phyloP scores from a whole-genome alignment of 345 rosid genomes.

The Citrus australasica region DNA sequence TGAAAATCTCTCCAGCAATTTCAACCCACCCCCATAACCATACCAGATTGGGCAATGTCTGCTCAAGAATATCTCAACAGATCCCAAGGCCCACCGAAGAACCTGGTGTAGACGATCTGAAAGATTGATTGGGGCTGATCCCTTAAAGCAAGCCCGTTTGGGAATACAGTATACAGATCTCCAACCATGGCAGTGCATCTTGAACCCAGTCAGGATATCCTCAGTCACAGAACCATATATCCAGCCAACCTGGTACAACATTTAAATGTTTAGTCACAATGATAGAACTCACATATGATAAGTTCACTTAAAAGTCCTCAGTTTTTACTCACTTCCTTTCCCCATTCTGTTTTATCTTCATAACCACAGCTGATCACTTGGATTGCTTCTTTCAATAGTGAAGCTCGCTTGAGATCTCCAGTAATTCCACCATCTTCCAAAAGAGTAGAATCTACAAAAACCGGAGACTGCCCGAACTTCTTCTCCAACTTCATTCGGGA shows the following conservation, averaged over 20 bases:
- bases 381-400: constrained; percentile 84
- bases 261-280: constrained; percentile 14
- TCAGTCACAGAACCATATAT: constrained; percentile 94
- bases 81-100: constrained; percentile 97
- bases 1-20: constrained; percentile 91
- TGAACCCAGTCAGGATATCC: constrained; percentile 93
- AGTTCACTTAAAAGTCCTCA: background rate
- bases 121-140: constrained; percentile 91
- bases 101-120: constrained; percentile 96
- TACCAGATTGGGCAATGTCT: constrained; percentile 98
- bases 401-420: constrained; percentile 60
- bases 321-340: constrained; percentile 74
- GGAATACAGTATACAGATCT: constrained; percentile 98
- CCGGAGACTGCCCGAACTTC: constrained; percentile 94
- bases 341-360: constrained; percentile 99
- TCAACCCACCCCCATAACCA: constrained; percentile 95
- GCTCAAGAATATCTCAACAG: constrained; percentile 94
- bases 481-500: constrained; percentile 73
- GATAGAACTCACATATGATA: background rate
- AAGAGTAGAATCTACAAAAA: constrained; percentile 71
- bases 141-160: constrained; percentile 82
- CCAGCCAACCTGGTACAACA: constrained; percentile 74
- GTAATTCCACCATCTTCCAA: constrained; percentile 84
- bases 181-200: constrained; percentile 99
- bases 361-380: constrained; percentile 98